Evolutionary conservation across 768 basidiomycete genomes (phyloP).

Genomic region (Floccularia luteovirens): DNA sequence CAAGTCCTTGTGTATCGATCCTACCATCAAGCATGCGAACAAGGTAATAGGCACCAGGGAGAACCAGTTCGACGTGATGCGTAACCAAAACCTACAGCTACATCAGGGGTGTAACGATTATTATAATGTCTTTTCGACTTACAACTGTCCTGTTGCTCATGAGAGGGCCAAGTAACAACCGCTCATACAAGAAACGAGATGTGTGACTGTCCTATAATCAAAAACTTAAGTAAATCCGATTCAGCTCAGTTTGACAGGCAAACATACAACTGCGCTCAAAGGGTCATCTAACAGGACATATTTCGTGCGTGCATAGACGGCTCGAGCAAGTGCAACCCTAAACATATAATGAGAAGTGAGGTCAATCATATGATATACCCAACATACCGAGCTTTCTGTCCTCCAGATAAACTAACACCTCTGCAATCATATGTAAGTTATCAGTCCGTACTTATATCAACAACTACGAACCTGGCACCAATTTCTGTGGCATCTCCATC

Average conservation of each 20-base stretch:
- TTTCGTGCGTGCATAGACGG: conserved; percentile 46
- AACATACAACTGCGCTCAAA: conserved; percentile 58
- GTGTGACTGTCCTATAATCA: conserved; percentile 57
- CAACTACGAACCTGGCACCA: conserved; percentile 38
- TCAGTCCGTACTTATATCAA: conserved; percentile 24
- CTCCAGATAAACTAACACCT: conserved; percentile 49
- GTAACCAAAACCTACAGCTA: conserved; percentile 44
- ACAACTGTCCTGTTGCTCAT: conserved; percentile 62
- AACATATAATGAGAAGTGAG: background rate
- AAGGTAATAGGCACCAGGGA: conserved; percentile 66
- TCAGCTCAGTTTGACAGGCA: background rate
- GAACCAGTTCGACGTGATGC: conserved; percentile 78
- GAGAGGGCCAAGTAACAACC: conserved; percentile 60
- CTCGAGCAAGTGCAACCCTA: conserved; percentile 57
- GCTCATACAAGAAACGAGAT: conserved; percentile 53
- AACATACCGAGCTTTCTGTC: conserved; percentile 57
- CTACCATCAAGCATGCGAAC: conserved; percentile 79
- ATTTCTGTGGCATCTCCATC: conserved; percentile 86
- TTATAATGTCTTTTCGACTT: conserved; percentile 9
- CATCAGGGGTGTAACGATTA: background rate
- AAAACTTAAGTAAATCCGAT: background rate
- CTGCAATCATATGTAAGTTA: conserved; percentile 18
- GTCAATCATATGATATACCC: conserved; percentile 3
- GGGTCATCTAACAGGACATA: conserved; percentile 53
- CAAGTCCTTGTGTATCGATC: conserved; percentile 66